Evolutionary conservation across 1,139 yeast species (phyloP).

Genomic region (Debaryomyces sp.): DNA sequence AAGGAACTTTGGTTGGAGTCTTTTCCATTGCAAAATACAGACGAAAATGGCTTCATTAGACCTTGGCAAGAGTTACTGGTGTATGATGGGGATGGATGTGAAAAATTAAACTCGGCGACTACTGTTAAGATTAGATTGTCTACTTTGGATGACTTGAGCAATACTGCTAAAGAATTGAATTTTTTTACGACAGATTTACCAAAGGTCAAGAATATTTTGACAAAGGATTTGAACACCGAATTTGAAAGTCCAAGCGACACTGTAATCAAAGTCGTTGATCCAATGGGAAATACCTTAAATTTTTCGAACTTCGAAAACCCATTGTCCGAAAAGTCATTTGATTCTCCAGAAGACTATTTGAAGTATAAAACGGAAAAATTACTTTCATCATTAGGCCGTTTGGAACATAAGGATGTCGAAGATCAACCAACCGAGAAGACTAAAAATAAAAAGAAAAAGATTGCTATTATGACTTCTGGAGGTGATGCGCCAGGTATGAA

Average conservation of each 20-base stretch:
- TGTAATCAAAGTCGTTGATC: conserved; percentile 46
- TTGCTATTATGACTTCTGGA: conserved; percentile 97
- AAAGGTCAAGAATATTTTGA: conserved; percentile 37
- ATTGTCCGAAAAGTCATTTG: conserved; percentile 30
- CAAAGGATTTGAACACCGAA: conserved; percentile 20
- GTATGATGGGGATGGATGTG: conserved; percentile 53
- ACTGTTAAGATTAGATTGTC: conserved; percentile 61
- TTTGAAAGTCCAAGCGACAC: conserved; percentile 17
- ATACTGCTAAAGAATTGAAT: conserved; percentile 39
- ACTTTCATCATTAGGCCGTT: conserved; percentile 16
- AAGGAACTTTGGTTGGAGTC: conserved; percentile 73
- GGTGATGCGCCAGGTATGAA: conserved; percentile 99
- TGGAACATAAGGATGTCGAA: conserved; percentile 4
- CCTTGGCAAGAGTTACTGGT: conserved; percentile 62
- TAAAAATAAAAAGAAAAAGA: conserved; percentile 55
- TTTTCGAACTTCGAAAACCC: conserved; percentile 43
- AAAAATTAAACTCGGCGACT: conserved; percentile 31
- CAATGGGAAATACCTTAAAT: conserved; percentile 54
- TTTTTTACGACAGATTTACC: conserved; percentile 56
- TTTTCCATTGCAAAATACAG: conserved; percentile 59
- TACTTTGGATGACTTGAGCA: conserved; percentile 28
- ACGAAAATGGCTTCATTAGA: conserved; percentile 46
- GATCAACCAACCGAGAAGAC: conserved; percentile 3
- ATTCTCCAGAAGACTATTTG: conserved; percentile 33
- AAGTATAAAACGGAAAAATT: conserved; percentile 16